Base-by-base conservation (phyloP, 805 yeast species). In the Kluyveromyces starmeri region DNA sequence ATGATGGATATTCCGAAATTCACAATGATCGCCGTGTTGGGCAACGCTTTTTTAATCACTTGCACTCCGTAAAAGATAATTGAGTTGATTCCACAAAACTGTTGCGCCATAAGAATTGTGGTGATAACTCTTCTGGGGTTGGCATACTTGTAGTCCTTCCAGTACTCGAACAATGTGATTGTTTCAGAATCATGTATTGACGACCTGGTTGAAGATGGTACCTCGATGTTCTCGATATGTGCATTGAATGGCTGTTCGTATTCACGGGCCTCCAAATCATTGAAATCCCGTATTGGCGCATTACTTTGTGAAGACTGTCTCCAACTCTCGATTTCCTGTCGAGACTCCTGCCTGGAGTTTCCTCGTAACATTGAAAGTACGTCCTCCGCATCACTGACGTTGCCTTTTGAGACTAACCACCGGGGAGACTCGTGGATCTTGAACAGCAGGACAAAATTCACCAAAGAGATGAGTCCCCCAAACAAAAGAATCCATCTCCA, bases 1-100 rank as follows among this genome's bases (percentile, higher is more conserved):
- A 80, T 69, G 1, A 78, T 45, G 2, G 96, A 83, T 21, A 92
- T 79, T 32, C 75, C 53, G 47, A 89, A 77, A 50, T 88, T 89
- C 45, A 88, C 73, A 7, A 70, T 46, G 4, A 81, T 72, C 2
- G 96, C 78, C 36, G 73, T 66, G 9, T 71, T 61, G 2, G 97
- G 96, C 42, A 85, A 69, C 4, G 82, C 61, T 6, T 73, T 62
- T n/a, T 78, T 66, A 34, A 92, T 64, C 1, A 89, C 82, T 10
- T 83, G 73, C 4, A 89, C 96, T 4, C 98, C 98, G 55, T 89
- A 92, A 53, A 89, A 84, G 14, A 92, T 75, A 40, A 92, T 85
- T 2, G 95, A 76, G 56, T 92, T 92, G 53, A 92, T 83, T 21
- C 98, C 98, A 47, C 85, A 77, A 38, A 89, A 73, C 56, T 92